phyloP scores from a whole-genome alignment of 2,329 filamentous ascomycete genomes.

The Aspergillus arachidicola region DNA sequence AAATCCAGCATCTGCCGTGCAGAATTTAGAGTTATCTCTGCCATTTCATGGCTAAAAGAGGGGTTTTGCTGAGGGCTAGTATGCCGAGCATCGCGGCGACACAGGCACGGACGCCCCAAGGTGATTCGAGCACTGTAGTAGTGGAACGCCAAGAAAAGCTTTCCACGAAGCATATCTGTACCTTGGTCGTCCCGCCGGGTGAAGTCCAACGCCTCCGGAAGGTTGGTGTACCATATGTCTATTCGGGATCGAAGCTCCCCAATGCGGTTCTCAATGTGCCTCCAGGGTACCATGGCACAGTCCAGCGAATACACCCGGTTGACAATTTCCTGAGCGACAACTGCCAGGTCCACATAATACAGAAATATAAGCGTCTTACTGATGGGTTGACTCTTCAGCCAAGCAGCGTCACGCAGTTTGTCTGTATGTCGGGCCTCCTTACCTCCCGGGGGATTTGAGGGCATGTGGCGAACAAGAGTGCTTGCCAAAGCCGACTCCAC shows the following conservation, averaged over 20 bases:
- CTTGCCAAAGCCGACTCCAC: constrained; percentile 36
- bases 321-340: constrained; percentile 45
- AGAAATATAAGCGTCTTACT: constrained; percentile 42
- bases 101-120: constrained; percentile 50
- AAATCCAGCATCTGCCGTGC: constrained; percentile 42
- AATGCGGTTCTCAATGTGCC: constrained; percentile 44
- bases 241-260: constrained; percentile 40
- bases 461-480: constrained; percentile 33
- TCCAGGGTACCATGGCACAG: constrained; percentile 42
- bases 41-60: constrained; percentile 44
- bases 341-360: constrained; percentile 42
- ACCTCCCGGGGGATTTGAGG: constrained; percentile 32
- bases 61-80: constrained; percentile 24
- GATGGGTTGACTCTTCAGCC: constrained; percentile 39
- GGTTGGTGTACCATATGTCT: constrained; percentile 41
- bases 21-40: constrained; percentile 42
- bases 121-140: constrained; percentile 49
- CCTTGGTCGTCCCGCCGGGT: constrained; percentile 34
- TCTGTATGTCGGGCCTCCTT: constrained; percentile 26
- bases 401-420: constrained; percentile 31
- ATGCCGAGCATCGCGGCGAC: constrained; percentile 42
- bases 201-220: constrained; percentile 43
- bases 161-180: constrained; percentile 38
- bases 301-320: constrained; percentile 46
- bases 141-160: constrained; percentile 45